Conservation (phyloP, 768 basidiomycete genomes). For the Kwoniella sp. region DNA sequence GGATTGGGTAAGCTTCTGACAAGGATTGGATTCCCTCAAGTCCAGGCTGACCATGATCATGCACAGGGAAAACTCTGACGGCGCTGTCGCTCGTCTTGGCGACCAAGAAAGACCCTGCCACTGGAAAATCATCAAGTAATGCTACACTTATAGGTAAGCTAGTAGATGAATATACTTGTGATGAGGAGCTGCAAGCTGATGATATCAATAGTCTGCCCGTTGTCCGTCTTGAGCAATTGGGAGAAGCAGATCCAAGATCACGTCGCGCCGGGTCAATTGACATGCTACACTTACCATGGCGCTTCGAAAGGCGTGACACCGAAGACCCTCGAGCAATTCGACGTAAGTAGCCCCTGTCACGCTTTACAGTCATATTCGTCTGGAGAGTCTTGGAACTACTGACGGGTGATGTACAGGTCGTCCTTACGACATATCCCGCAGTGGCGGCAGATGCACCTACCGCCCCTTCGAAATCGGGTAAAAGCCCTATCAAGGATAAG, state of each 20-base stretch:
- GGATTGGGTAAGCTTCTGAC: conserved; percentile 60
- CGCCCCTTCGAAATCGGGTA: background rate
- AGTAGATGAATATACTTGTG: too few relatives aligned
- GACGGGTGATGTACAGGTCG: conserved; percentile 23
- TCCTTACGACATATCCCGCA: conserved; percentile 47
- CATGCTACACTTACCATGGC: conserved; percentile 44
- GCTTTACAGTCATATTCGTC: too few relatives aligned
- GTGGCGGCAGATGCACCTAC: conserved; percentile 23
- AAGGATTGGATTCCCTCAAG: background rate
- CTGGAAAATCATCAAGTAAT: conserved; percentile 63
- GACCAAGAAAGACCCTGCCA: conserved; percentile 65
- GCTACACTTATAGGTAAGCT: conserved; percentile 75
- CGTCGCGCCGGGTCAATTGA: conserved; percentile 33
- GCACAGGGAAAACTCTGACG: conserved; percentile 81
- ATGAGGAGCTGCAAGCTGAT: too few relatives aligned
- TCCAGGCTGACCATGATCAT: conserved; percentile 11
- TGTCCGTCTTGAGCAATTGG: conserved; percentile 51
- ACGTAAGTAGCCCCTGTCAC: too few relatives aligned
- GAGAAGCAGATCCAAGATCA: conserved; percentile 48
- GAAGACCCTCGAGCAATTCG: conserved; percentile 32
- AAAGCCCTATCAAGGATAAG: conserved; percentile 52
- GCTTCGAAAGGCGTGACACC: conserved; percentile 26
- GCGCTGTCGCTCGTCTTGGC: conserved; percentile 79
- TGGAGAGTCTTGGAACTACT: background rate
- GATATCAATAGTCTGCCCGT: conserved; percentile 38